Base-by-base conservation (phyloP, 2,329 filamentous ascomycete genomes). In the Bisporella sp. region DNA sequence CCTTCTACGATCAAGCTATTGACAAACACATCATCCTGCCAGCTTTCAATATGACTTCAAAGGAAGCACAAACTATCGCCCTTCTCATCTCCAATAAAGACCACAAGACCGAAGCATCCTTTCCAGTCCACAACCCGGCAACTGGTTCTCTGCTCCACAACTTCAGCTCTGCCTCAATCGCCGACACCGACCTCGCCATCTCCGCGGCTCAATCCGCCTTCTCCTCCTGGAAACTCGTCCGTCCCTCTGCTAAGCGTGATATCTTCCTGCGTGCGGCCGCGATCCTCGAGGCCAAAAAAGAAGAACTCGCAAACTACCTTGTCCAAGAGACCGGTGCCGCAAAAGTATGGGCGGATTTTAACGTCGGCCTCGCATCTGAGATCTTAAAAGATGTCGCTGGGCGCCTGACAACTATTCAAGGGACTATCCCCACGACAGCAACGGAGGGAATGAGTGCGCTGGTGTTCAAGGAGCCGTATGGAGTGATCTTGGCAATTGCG, bases 401-500 rank as follows among this genome's bases (percentile, higher is more conserved):
- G 2, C 62, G 71, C 30, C 58, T 75, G 5, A 60, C 57, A 8
- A 61, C 55, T 12, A 61, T 69, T 46, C 56, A 65, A 35, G 70
- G 65, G 2, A 63, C 59, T 39, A 62, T 69, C 28, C 69, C 73
- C 4, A 61, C 62, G 7, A 57, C 66, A 1, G 51, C 58, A 2
- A 59, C 77, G 12, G 72, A 78, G 37, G 75, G 73, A 0, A 73
- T 74, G 29, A 73, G 69, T 45, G 87, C 82, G 0, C 71, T 93
- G 57, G 70, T 95, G 4, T 68, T 84, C 56, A 84, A 82, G 63
- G 86, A 91, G 67, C 88, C 89, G 0, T 89, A 81, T 59, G 89
- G 89, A 1, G 88, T 93, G 6, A 75, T 91, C 12, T 70, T 95
- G 31, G 83, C 81, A 3, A 89, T 95, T 66, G 87, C 85, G 2